A percentile compares a stretch with the other conserved stretches of the same genome.
Evolutionary conservation across 257 asterid genomes (phyloP).

Genomic region (Lycium ferocissimum): DNA sequence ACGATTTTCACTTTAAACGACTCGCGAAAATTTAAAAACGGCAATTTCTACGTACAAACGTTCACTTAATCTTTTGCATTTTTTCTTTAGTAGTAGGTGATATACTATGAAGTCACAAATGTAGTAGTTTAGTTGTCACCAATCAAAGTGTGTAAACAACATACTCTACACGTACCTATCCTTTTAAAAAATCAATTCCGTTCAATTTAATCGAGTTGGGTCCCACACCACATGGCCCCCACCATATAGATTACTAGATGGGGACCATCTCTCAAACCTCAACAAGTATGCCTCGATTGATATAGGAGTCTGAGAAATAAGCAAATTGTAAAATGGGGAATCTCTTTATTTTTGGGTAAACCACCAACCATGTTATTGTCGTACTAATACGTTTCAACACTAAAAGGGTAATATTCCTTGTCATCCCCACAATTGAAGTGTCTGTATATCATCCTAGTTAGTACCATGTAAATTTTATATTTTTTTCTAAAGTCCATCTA

Average conservation of each 20-base stretch:
- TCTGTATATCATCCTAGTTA: neutral
- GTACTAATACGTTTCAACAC: neutral
- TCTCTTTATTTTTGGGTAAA: neutral
- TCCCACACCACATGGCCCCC: constrained; percentile 56
- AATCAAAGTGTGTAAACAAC: constrained; percentile 26
- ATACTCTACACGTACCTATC: constrained; percentile 13
- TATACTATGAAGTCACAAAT: neutral
- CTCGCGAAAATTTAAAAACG: no score
- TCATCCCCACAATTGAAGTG: neutral
- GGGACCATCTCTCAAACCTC: neutral
- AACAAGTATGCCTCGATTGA: neutral
- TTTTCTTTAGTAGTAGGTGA: neutral
- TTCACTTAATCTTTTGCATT: neutral
- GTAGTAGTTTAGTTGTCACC: constrained; percentile 43
- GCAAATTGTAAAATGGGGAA: neutral
- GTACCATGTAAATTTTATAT: neutral
- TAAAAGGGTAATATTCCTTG: neutral
- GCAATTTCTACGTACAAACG: no score
- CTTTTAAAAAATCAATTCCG: constrained; percentile 9
- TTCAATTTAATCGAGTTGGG: constrained; percentile 32
- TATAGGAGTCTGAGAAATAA: neutral
- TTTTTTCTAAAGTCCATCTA: no score
- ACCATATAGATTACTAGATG: no score
- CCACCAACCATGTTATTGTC: neutral
- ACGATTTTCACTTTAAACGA: no score